Base-by-base conservation (phyloP, 306 rosid genomes). In the Gillenia trifoliata region DNA sequence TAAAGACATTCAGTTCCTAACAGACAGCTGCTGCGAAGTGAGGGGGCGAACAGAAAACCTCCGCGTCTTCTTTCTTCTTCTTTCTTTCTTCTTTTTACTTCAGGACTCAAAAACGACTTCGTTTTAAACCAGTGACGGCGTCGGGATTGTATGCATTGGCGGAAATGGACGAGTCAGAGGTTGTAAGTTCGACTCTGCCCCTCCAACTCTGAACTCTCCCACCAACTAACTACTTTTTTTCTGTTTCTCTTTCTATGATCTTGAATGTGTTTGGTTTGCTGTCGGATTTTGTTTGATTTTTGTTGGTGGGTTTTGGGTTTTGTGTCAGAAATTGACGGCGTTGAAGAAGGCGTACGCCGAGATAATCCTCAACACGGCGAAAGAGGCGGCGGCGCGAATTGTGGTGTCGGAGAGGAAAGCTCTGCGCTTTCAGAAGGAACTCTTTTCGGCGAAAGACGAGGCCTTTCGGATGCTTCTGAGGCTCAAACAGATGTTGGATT, bases 301-400 rank as follows among this genome's bases (percentile, higher is more conserved):
- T 6, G 2, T 63, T 8, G 25, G 3, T 59, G 30, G 73, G 33
- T 65, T 61, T 66, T 59, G 38, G 50, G 62, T 29, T n/a, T 65
- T n/a, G 47, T 68, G 41, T 66, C 86, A 92, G 97, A 92, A 92
- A 85, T 78, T 89, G 87, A 85, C 83, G 81, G 93, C 96, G 16
- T 80, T 89, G 85, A 89, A 92, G 90, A 92, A 85, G 86, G 97
- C 93, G 0, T 92, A 92, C 60, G 96, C 93, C 40, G 96, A 92
- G 77, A 88, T 86, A 68, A 89, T 92, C 11, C 91, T 92, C 6
- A 86, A 92, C 72, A 89, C 93, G 65, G 96, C 96, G 12, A 92
- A 92, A 79, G 96, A 92, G 50, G 90, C 97, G 11, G 97, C 95
- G 67, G 90, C 90, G 64, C 87, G 97, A 4, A 83, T 92, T 52